Base-by-base conservation (phyloP, 768 basidiomycete species). In the Sistotremastrum niveocremeum region DNA sequence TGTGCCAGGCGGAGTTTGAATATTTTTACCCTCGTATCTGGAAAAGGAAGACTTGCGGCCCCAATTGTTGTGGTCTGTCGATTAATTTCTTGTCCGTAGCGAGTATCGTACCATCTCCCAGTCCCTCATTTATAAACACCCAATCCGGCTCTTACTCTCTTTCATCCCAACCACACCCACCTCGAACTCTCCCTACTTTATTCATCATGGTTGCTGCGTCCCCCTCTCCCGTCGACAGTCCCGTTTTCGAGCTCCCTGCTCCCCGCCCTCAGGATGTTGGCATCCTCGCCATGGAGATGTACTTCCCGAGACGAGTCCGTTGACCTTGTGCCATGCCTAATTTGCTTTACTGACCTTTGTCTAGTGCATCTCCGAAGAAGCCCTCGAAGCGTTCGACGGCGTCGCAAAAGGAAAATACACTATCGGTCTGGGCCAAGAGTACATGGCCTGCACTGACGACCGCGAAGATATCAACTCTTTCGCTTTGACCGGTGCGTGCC, bases 381-480 rank as follows among this genome's bases (percentile, higher is more conserved):
- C 86, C 52, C 81, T 99, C 42, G 94, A 98, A 63, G 81, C 72
- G 46, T 98, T 84, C 64, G 94, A 98, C 57, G 86, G 86, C 56
- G 94, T 97, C 39, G 69, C 88, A 47, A 78, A 86, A 58, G 95
- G 95, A 49, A 98, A 98, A 69, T 98, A 99, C 71, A 99, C 95
- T 53, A 95, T 98, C 62, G 95, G 95, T 60, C 80, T 99, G 36
- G 95, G 93, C 47, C 89, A 94, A 64, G 81, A 93, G 62, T 90
- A 80, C 72, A 99, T 99, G 95, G 90, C 94, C 34, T 98, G 88
- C 77, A 85, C 85, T 49, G 93, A 97, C 61, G 95, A 99, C 74
- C 81, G 88, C 47, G 95, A 99, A 64, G 94, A 99, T 69, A 94
- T 99, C 72, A 94, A 95, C 77, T 94, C 91, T 7, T 91, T 98